These are phyloP conservation scores for Tolypocladium ophioglossoides DNA, from an alignment of 2,329 filamentous ascomycete species.

Conservation along the genomic window DNA sequence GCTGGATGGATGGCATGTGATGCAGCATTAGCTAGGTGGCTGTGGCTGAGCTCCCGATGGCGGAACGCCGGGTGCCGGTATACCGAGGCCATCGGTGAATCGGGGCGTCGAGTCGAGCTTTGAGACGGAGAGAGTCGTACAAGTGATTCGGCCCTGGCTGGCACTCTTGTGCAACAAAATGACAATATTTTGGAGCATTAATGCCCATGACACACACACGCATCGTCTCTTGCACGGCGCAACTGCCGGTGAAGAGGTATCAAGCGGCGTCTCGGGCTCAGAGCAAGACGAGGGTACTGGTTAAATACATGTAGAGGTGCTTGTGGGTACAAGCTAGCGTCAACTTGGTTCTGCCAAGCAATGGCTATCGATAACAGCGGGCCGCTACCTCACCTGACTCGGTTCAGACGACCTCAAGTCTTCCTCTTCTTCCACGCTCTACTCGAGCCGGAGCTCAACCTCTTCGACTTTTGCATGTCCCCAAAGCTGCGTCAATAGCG, in stretches of 20 bases:
- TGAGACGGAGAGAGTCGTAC: not conserved
- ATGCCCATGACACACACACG: not conserved
- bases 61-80: not conserved
- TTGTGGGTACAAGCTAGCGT: not conserved
- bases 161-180: not conserved
- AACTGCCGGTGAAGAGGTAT: not conserved
- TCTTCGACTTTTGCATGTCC: not conserved
- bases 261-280: not conserved
- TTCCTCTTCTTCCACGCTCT: not conserved
- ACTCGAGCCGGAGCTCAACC: not conserved
- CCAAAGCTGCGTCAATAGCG: not conserved
- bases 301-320: not conserved
- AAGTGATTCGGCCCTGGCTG: not conserved
- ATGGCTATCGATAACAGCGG: not conserved
- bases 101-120: not conserved
- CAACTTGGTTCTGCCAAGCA: not conserved
- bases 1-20: constrained; percentile 4
- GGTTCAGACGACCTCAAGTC: not conserved
- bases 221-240: not conserved
- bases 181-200: not conserved
- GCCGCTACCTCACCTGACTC: not conserved
- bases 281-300: not conserved
- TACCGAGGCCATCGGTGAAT: not conserved
- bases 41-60: not conserved
- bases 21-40: not conserved